phyloP scores from a whole-genome alignment of 177 flowering plant genomes.

The Vitis hybrid region DNA sequence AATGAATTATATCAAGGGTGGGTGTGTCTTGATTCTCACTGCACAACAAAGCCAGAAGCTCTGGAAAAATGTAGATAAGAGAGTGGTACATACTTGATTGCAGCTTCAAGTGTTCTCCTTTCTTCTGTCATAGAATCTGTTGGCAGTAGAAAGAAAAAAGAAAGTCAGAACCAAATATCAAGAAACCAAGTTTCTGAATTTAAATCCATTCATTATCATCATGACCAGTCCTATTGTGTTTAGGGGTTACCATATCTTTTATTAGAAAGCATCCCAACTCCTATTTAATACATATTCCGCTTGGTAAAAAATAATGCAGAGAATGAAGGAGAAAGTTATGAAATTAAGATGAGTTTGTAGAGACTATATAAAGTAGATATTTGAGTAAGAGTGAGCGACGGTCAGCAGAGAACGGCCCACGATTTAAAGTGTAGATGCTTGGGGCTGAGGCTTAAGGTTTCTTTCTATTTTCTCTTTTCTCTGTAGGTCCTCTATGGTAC shows the following conservation, averaged over 20 bases:
- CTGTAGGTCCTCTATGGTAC: no score
- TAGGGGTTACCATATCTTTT: no score
- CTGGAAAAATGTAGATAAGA: background rate
- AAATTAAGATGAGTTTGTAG: no score
- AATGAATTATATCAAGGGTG: background rate
- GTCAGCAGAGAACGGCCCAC: no score
- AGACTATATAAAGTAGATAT: no score
- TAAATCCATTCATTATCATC: background rate
- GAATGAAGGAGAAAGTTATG: no score
- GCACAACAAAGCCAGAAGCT: background rate
- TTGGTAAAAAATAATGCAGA: no score
- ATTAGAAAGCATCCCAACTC: no score
- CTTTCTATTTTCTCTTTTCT: background rate
- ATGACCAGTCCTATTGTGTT: background rate
- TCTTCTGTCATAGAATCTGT: constrained; percentile 71
- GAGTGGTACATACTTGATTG: constrained; percentile 59
- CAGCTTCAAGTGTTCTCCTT: constrained; percentile 74
- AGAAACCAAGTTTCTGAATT: background rate
- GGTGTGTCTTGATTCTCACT: background rate
- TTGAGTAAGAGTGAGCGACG: no score
- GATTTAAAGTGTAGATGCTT: no score
- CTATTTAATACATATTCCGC: no score
- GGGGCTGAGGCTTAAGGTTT: background rate
- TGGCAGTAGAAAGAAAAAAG: background rate
- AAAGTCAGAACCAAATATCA: background rate